phyloP scores from a whole-genome alignment of 805 yeast genomes.

The Metschnikowia hibisci region DNA sequence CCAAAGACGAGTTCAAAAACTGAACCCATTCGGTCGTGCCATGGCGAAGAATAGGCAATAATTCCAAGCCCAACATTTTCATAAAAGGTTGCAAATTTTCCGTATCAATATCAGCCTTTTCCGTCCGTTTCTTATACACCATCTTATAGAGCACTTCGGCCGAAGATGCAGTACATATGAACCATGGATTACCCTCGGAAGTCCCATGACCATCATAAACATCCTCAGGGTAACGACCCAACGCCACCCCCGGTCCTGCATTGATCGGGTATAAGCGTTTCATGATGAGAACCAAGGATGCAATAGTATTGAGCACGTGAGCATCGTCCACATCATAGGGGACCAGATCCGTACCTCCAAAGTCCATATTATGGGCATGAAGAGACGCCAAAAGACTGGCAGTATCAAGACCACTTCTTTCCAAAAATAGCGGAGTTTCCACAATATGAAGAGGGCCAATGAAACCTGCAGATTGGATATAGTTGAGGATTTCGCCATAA shows the following conservation, averaged over 20 bases:
- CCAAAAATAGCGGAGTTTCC: constrained; percentile 57
- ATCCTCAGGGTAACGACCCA: constrained; percentile 95
- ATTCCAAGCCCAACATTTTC: constrained; percentile 1
- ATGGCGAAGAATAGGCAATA: constrained; percentile 24
- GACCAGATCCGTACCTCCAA: constrained; percentile 29
- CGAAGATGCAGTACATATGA: constrained; percentile 69
- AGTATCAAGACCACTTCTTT: constrained; percentile 72
- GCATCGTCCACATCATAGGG: constrained; percentile 64
- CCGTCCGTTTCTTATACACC: constrained; percentile 41
- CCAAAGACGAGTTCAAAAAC: constrained; percentile 43
- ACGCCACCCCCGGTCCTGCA: constrained; percentile 54
- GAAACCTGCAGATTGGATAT: constrained; percentile 41
- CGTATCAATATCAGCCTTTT: constrained; percentile 39
- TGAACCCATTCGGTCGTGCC: constrained; percentile 44
- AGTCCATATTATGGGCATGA: constrained; percentile 43
- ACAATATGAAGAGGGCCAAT: constrained; percentile 17
- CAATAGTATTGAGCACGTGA: constrained; percentile 58
- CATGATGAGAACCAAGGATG: constrained; percentile 64
- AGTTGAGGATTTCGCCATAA: constrained; percentile 35
- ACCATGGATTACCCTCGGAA: constrained; percentile 92
- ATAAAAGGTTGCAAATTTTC: constrained; percentile 22
- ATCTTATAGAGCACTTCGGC: constrained; percentile 58
- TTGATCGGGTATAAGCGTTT: constrained; percentile 74
- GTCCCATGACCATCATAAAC: constrained; percentile 70
- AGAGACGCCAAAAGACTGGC: constrained; percentile 60